Evolutionary conservation across 1,284 basidiomycete species (phyloP).

Genomic region (Ustilago sp.): DNA sequence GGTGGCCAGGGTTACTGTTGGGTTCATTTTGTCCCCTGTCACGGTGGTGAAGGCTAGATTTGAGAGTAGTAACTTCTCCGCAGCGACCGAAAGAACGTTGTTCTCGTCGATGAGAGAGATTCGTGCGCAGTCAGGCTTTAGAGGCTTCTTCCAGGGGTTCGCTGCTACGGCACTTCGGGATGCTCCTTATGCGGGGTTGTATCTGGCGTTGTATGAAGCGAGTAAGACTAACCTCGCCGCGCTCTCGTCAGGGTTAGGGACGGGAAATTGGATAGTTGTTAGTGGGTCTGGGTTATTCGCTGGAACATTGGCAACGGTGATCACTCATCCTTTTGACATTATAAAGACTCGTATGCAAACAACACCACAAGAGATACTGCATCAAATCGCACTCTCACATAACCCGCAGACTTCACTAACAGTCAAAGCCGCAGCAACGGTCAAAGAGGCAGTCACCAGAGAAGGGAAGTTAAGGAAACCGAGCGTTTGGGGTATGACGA

Average conservation of each 20-base stretch:
- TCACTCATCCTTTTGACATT: constrained; percentile 69
- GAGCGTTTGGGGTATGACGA: constrained; percentile 38
- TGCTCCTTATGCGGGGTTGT: constrained; percentile 94
- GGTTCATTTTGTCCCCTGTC: constrained; percentile 90
- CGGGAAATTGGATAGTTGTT: constrained; percentile 60
- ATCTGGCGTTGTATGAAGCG: constrained; percentile 84
- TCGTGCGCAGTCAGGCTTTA: constrained; percentile 77
- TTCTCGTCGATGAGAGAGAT: constrained; percentile 71
- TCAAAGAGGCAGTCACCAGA: neutral
- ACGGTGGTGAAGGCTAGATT: constrained; percentile 89
- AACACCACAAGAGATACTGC: constrained; percentile 35
- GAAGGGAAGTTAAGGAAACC: constrained; percentile 6
- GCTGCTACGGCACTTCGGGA: constrained; percentile 90
- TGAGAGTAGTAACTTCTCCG: constrained; percentile 61
- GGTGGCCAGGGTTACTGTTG: constrained; percentile 83
- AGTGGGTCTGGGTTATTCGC: constrained; percentile 57
- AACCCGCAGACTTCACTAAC: constrained; percentile 3
- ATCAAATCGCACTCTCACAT: constrained; percentile 17
- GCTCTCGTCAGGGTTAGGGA: constrained; percentile 25
- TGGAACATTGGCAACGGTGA: constrained; percentile 62
- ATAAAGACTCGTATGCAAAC: constrained; percentile 69
- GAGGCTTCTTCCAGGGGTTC: constrained; percentile 88
- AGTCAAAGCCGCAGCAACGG: neutral
- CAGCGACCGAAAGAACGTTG: constrained; percentile 57
- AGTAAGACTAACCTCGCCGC: constrained; percentile 54